A percentile compares a stretch with the other conserved stretches of the same genome.
Evolutionary conservation across 192 early-diverging fungal species (phyloP).

Genomic region (Backusella tuberculispora): DNA sequence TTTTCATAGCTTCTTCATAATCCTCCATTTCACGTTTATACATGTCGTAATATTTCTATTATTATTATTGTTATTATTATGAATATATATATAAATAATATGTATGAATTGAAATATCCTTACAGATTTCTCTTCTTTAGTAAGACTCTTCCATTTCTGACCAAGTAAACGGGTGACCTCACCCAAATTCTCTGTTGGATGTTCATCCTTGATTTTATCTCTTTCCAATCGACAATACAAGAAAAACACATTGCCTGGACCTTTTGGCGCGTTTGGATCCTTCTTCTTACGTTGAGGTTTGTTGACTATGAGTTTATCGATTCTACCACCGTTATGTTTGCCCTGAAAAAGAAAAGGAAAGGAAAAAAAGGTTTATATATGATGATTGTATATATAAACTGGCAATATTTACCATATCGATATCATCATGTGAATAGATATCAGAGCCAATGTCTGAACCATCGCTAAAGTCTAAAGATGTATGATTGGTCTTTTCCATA

Average conservation of each 20-base stretch:
- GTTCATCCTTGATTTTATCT: constrained; percentile 48
- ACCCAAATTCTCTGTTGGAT: constrained; percentile 40
- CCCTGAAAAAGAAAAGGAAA: constrained; percentile 12
- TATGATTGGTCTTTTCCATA: constrained; percentile 26
- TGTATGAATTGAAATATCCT: neutral
- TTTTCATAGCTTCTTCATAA: constrained; percentile 42
- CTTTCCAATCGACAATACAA: constrained; percentile 44
- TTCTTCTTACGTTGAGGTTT: constrained; percentile 42
- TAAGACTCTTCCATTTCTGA: constrained; percentile 47
- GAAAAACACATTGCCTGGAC: constrained; percentile 49
- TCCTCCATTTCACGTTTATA: constrained; percentile 30
- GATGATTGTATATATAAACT: neutral
- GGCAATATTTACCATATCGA: constrained; percentile 22
- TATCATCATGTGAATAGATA: constrained; percentile 28
- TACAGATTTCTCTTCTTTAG: constrained; percentile 44
- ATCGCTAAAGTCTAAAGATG: constrained; percentile 21
- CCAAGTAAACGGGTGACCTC: constrained; percentile 46
- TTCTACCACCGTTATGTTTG: constrained; percentile 16
- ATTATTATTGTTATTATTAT: neutral
- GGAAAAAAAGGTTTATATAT: neutral
- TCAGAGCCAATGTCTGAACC: constrained; percentile 31
- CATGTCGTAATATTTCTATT: constrained; percentile 37
- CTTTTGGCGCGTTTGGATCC: constrained; percentile 50
- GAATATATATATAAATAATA: neutral
- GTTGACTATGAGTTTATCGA: constrained; percentile 21